Evolutionary conservation across 2,329 filamentous ascomycete genomes (phyloP), one percentile per base, ranked within the genome.

Genomic region (Fusarium aywerte): DNA sequence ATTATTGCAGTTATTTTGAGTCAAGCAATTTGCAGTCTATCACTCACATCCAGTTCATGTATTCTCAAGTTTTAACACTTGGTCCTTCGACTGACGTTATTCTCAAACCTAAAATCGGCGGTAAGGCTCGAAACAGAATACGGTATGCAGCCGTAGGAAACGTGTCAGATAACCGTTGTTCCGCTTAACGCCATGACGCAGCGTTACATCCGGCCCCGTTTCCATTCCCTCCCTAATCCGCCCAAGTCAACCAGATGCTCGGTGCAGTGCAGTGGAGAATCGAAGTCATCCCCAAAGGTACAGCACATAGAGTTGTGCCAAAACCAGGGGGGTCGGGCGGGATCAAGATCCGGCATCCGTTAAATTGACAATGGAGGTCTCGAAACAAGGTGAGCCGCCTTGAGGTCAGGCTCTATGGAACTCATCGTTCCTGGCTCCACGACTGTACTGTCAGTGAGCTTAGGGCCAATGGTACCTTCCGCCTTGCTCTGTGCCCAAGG

Each of bases 201-300:
- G 58, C 53, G 59, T 61, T 48, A 44, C 51, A 63, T 25, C 44
- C 50, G 50, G 61, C 45, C 42, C 68, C 59, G 49, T 68, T 58
- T 51, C 43, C 35, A 42, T 38, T 57, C 58, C 60, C 40, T 57
- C 58, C 60, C 64, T 48, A 62, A 73, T 69, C 63, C 58, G 70
- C 70, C 57, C 70, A 70, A 57, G 58, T 65, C 51, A 65, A 73
- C 71, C 71, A 63, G 63, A 54, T 68, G 52, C 60, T 73, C 68
- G 71, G 71, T 72, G 71, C 71, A 36, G 64, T 61, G 53, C 58
- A 38, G 63, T 69, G 60, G 68, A 62, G 68, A 31, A 54, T 27
- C 38, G 40, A 43, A 43, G 16, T 11, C 16, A 43, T 29, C 25
- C 27, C 25, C 11, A 8, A 27, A 43, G 16, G 40, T 43, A 29